Evolutionary conservation across 164 flowering plant genomes (phyloP), one percentile per base, ranked within the genome.

Genomic region (Tinospora cordifolia): DNA sequence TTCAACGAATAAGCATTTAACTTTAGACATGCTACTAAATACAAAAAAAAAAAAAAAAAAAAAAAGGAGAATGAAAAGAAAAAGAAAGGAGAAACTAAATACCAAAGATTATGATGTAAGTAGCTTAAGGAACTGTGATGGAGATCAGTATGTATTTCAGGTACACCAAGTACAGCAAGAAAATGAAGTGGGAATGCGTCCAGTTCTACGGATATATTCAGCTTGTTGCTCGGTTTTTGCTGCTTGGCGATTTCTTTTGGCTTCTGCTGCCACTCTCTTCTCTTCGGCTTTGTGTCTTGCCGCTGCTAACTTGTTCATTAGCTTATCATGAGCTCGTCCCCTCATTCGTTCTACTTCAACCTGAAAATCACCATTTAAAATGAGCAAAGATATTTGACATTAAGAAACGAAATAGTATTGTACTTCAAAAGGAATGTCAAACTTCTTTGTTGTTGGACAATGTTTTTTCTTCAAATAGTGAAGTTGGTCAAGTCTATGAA

Each of bases 281-380:
- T 86, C 91, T 80, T 91, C 95, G 5, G 95, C 91, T 63, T 85
- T 88, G 76, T 81, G 89, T 67, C 88, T 83, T 44, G 84, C 76
- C 1, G 87, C 81, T 38, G 95, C 93, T 27, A 88, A 75, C 79
- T 91, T 87, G 80, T 83, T 88, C 90, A 85, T 81, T 59, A 88
- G 79, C 82, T 68, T 87, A 65, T 87, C 95, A 3, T 91, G 95
- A 19, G 88, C 89, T 3, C 70, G 75, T 1, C 81, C 87, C 69
- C 84, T 84, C 79, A 89, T 87, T 73, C 87, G 83, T 74, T 91
- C 97, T 51, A 90, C 88, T 71, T 90, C 85, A 49, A 87, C 90
- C 97, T 91, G 82, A 63, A 79, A 41, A 36, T 21, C 25, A 36
- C 44, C 47, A 39, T 22, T 24, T 22, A 3, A 22, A 7, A 1